A percentile compares a stretch with the other conserved stretches of the same genome.
These are phyloP conservation scores for Paramarasmius palmivorus DNA, from an alignment of 1,284 basidiomycete genomes.

Conservation along the genomic window DNA sequence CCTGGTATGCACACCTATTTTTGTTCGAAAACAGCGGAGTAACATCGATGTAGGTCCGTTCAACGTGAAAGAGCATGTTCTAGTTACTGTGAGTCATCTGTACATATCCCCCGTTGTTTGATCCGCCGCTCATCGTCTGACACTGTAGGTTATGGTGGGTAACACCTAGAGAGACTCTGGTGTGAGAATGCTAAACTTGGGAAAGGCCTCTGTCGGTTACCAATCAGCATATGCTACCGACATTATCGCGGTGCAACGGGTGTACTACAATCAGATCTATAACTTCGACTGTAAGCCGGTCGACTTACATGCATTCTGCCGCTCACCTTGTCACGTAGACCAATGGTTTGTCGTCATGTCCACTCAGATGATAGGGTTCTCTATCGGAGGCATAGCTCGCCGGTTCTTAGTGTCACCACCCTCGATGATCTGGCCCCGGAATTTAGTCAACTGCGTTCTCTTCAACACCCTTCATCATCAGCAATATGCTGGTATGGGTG, in stretches of 20 bases:
- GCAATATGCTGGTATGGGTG: slow-evolving; percentile 61
- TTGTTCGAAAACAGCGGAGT: no score
- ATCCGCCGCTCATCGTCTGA: background rate
- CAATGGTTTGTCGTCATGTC: slow-evolving; percentile 83
- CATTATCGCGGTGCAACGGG: slow-evolving; percentile 74
- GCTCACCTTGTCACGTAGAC: slow-evolving; percentile 25
- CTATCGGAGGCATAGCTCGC: slow-evolving; percentile 79
- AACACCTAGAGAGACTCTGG: slow-evolving; percentile 58
- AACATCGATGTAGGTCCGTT: slow-evolving; percentile 59
- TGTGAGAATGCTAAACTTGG: no score
- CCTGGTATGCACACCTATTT: slow-evolving; percentile 40
- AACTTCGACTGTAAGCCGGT: slow-evolving; percentile 48
- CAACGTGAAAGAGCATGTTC: slow-evolving; percentile 70
- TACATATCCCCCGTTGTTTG: slow-evolving; percentile 29
- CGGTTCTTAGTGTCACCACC: slow-evolving; percentile 86
- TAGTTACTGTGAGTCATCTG: slow-evolving; percentile 26
- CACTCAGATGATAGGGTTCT: slow-evolving; percentile 86
- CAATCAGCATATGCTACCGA: slow-evolving; percentile 72
- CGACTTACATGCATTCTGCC: no score
- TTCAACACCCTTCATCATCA: slow-evolving; percentile 63
- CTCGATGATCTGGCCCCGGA: slow-evolving; percentile 92
- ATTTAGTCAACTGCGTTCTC: slow-evolving; percentile 75
- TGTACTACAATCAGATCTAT: slow-evolving; percentile 66
- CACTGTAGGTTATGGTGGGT: slow-evolving; percentile 44
- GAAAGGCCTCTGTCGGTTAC: slow-evolving; percentile 60